Percentiles rank a stretch among this genome's conserved stretches.
These are phyloP conservation scores for Penicillium verhagenii DNA, from an alignment of 495 filamentous ascomycete genomes.

Conservation along the genomic window DNA sequence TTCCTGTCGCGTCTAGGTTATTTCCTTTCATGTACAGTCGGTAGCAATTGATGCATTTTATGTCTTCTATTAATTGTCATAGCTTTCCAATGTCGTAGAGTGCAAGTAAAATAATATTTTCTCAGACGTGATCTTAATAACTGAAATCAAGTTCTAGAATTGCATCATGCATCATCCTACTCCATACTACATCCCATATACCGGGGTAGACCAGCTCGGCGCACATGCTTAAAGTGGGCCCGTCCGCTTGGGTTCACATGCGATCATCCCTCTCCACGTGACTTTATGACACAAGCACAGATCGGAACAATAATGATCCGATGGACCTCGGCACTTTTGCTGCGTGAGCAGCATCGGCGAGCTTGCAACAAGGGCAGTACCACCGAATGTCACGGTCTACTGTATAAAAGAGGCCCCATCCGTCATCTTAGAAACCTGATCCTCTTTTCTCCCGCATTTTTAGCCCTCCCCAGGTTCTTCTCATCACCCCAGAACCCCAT, in stretches of 20 bases:
- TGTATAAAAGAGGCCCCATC: slow-evolving; percentile 26
- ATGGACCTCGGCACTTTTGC: slow-evolving; percentile 39
- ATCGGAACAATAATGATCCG: slow-evolving; percentile 39
- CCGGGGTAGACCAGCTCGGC: too few relatives aligned
- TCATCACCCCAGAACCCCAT: slow-evolving; percentile 10
- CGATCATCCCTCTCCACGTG: neutral
- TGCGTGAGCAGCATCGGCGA: slow-evolving; percentile 16
- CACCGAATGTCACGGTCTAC: slow-evolving; percentile 25
- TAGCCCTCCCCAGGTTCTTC: slow-evolving; percentile 11
- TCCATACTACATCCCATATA: too few relatives aligned
- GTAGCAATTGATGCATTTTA: slow-evolving; percentile 39
- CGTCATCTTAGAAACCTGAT: neutral
- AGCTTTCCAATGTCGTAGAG: neutral
- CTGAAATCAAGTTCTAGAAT: too few relatives aligned
- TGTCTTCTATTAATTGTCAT: slow-evolving; percentile 6
- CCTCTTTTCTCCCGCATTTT: slow-evolving; percentile 3
- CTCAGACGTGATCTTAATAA: too few relatives aligned
- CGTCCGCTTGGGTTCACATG: neutral
- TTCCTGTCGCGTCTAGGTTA: slow-evolving; percentile 33
- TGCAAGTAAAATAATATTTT: too few relatives aligned
- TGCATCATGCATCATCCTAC: too few relatives aligned
- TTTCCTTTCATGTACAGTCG: slow-evolving; percentile 33
- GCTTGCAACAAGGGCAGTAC: slow-evolving; percentile 35
- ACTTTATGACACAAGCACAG: neutral
- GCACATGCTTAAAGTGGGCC: neutral